Percentiles rank a stretch among this genome's conserved stretches.
Conservation (phyloP, 768 basidiomycete species). For the Xerocomus brunneocitrinus region DNA sequence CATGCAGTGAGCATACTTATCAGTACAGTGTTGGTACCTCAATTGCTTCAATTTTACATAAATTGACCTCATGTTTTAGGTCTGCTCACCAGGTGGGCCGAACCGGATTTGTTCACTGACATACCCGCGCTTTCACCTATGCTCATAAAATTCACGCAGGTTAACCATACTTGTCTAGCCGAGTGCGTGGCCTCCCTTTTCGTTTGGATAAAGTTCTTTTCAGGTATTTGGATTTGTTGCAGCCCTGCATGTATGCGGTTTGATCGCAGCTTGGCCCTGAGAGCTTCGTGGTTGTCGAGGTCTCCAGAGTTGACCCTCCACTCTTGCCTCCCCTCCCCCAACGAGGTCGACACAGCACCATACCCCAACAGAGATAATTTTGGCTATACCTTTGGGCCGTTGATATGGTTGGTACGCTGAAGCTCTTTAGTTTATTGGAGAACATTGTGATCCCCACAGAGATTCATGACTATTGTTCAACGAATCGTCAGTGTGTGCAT, state of each 20-base stretch:
- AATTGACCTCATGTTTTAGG: constrained; percentile 23
- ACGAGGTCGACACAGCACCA: neutral
- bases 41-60: constrained; percentile 30
- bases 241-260: constrained; percentile 46
- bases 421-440: neutral
- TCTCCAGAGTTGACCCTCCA: neutral
- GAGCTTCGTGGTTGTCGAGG: constrained; percentile 44
- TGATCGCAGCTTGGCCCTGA: constrained; percentile 45
- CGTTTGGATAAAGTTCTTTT: neutral
- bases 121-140: neutral
- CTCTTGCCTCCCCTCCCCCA: neutral
- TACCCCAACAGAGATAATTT: neutral
- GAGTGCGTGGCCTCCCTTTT: constrained; percentile 28
- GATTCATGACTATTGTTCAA: neutral
- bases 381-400: neutral
- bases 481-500: neutral
- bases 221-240: constrained; percentile 50
- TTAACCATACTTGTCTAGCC: constrained; percentile 47
- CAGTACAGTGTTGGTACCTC: constrained; percentile 43
- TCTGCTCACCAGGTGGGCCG: constrained; percentile 35
- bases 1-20: constrained; percentile 36
- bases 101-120: constrained; percentile 19
- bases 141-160: constrained; percentile 27
- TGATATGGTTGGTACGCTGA: neutral
- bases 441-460: neutral